Conservation (phyloP, 2,329 filamentous ascomycete genomes). For the Penicillium sp. region DNA sequence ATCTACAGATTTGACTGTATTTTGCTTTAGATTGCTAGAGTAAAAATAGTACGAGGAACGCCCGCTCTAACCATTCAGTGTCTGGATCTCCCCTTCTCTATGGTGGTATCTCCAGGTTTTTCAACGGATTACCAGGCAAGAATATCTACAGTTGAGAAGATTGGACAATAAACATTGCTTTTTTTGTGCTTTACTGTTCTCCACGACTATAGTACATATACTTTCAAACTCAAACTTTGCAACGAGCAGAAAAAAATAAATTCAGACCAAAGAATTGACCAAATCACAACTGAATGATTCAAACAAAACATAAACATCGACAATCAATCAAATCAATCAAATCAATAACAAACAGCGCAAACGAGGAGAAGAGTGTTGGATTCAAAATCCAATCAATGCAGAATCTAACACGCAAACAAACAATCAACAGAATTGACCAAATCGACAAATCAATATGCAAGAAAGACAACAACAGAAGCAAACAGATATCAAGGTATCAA, state of each 20-base stretch:
- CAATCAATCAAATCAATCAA: too few species aligned
- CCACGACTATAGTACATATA: conserved; percentile 15
- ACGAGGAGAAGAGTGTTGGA: conserved; percentile 10
- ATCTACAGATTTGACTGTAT: too few species aligned
- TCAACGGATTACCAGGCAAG: too few species aligned
- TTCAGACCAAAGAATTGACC: background rate
- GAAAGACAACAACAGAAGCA: conserved; percentile 1
- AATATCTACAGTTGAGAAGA: background rate
- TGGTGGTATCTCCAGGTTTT: too few species aligned
- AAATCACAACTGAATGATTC: background rate
- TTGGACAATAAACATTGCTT: background rate
- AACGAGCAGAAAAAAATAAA: conserved; percentile 2
- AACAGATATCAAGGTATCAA: conserved; percentile 9
- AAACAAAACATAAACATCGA: conserved; percentile 6
- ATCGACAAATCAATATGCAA: conserved; percentile 2
- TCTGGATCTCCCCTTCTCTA: too few species aligned
- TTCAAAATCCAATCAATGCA: conserved; percentile 9
- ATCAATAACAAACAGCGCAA: background rate
- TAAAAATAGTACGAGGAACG: too few species aligned
- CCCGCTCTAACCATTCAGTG: too few species aligned
- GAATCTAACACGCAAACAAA: conserved; percentile 2
- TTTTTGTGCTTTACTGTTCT: conserved; percentile 12
- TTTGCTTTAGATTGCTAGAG: too few species aligned
- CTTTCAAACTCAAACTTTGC: conserved; percentile 6
- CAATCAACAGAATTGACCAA: background rate